Evolutionary conservation across 352 stramenopile species (phyloP).

Genomic region (Halophytophthora polymorphica): DNA sequence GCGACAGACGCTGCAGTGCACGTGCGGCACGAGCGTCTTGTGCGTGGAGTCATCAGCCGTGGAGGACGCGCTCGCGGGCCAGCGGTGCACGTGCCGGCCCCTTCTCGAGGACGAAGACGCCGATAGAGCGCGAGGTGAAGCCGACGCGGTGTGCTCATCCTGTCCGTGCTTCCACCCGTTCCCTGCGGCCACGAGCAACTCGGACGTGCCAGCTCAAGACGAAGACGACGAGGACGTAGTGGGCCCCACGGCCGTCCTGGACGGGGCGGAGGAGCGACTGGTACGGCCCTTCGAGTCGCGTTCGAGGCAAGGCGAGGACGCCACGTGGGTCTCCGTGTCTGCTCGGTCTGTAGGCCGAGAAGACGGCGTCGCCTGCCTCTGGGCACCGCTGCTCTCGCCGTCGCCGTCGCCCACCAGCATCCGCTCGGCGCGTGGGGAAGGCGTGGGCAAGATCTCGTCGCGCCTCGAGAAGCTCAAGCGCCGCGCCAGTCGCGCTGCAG

Average conservation of each 20-base stretch:
- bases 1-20: slow-evolving; percentile 28
- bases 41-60: slow-evolving; percentile 14
- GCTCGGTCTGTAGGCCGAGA: slow-evolving; percentile 16
- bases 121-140: not conserved
- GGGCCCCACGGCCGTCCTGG: slow-evolving; percentile 22
- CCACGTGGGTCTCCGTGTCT: slow-evolving; percentile 39
- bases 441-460: slow-evolving; percentile 1
- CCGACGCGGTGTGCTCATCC: not conserved
- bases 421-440: not conserved
- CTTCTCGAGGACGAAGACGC: not conserved
- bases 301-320: slow-evolving; percentile 13
- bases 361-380: not conserved
- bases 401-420: not conserved
- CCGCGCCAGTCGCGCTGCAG: slow-evolving; percentile 3
- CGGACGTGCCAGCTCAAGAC: slow-evolving; percentile 7
- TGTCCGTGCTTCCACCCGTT: slow-evolving; percentile 42
- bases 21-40: slow-evolving; percentile 44
- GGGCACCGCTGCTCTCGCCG: not conserved
- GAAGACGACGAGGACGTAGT: slow-evolving; percentile 22
- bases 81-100: slow-evolving; percentile 20
- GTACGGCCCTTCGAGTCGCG: slow-evolving; percentile 33
- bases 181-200: slow-evolving; percentile 1
- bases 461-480: slow-evolving; percentile 13
- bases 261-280: slow-evolving; percentile 29
- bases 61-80: slow-evolving; percentile 8